A percentile compares a stretch with the other conserved stretches of the same genome.
Evolutionary conservation across 148 eudicot species (phyloP).

Genomic region (Rhododendron mucronatum): DNA sequence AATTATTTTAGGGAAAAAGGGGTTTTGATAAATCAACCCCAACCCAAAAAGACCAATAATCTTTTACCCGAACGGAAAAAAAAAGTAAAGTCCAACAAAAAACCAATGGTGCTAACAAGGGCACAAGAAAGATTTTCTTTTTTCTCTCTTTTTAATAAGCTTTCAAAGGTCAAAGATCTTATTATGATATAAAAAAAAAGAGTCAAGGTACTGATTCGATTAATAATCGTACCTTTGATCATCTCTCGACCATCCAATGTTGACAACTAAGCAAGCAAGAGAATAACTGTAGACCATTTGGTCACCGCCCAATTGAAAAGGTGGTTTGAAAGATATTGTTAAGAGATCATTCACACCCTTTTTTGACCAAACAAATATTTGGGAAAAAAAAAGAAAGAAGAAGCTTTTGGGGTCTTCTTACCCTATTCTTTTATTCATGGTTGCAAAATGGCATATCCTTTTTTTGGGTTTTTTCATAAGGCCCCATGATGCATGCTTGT

Average conservation of each 20-base stretch:
- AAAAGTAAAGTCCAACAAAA: not conserved
- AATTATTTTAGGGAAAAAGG: not conserved
- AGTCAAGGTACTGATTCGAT: not conserved
- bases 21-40: not conserved
- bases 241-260: constrained; percentile 14
- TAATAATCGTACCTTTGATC: not conserved
- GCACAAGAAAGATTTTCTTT: not conserved
- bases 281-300: not conserved
- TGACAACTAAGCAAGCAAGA: not conserved
- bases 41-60: not conserved
- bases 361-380: not conserved
- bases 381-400: not conserved
- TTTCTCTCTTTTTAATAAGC: not conserved
- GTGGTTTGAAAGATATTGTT: not conserved
- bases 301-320: constrained; percentile 4
- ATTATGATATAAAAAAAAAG: not conserved
- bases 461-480: too few relatives aligned
- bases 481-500: not conserved
- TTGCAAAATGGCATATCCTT: not conserved
- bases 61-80: not conserved
- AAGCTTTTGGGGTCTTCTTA: not conserved
- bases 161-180: not conserved
- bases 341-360: not conserved
- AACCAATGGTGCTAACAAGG: not conserved
- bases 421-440: not conserved